phyloP scores from a whole-genome alignment of 345 rosid genomes.

The Populus nigra region DNA sequence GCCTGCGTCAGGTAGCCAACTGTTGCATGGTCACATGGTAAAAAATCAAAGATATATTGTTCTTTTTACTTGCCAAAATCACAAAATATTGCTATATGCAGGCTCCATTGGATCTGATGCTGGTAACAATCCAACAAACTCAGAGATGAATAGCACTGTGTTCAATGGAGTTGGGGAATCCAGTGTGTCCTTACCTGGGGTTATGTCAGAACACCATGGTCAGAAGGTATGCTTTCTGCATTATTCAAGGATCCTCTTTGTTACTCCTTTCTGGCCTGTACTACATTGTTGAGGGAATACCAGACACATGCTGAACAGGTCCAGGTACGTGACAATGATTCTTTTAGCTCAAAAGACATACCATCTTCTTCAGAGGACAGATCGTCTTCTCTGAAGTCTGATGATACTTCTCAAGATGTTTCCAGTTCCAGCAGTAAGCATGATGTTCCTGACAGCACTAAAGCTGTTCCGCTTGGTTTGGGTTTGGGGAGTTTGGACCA shows the following conservation, averaged over 20 bases:
- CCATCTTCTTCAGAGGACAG: constrained; percentile 2
- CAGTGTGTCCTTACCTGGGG: constrained; percentile 17
- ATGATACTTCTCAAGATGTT: constrained; percentile 36
- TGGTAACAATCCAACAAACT: not conserved
- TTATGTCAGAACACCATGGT: constrained; percentile 30
- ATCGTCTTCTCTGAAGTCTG: constrained; percentile 22
- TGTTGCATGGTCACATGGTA: not conserved
- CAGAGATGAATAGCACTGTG: constrained; percentile 10
- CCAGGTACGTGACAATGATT: constrained; percentile 12
- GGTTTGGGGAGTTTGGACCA: constrained; percentile 79
- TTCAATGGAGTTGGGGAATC: constrained; percentile 38
- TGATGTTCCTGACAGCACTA: constrained; percentile 34
- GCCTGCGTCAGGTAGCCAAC: constrained; percentile 44
- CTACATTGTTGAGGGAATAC: constrained; percentile 10
- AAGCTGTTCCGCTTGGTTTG: constrained; percentile 73
- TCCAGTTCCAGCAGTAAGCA: constrained; percentile 37
- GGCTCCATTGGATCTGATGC: not conserved
- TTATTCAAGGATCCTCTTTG: not conserved
- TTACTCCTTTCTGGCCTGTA: constrained; percentile 1
- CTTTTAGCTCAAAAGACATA: constrained; percentile 36
- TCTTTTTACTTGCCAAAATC: not conserved
- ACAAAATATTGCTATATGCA: not conserved
- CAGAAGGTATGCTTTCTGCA: constrained; percentile 43
- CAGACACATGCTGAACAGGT: constrained; percentile 34
- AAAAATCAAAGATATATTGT: not conserved